Conservation (phyloP, 2,329 filamentous ascomycete species). For the Leptodontidium sp. region DNA sequence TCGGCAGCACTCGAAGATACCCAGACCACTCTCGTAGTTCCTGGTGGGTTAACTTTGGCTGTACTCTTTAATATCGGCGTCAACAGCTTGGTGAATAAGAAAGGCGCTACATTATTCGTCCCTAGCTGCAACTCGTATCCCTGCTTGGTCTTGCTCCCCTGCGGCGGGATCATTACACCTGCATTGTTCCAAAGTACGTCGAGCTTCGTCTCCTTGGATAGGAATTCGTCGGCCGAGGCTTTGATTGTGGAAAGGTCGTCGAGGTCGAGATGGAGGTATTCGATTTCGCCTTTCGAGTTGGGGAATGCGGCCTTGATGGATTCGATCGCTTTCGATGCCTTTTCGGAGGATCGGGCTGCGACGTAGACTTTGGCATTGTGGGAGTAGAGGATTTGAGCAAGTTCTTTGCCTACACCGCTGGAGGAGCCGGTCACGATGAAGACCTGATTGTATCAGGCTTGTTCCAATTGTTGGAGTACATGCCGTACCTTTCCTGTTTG, state of each 20-base stretch:
- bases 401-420: constrained; percentile 51
- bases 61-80: constrained; percentile 47
- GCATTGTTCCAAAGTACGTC: constrained; percentile 54
- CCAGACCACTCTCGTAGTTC: constrained; percentile 48
- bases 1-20: constrained; percentile 45
- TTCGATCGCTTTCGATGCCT: constrained; percentile 50
- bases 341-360: constrained; percentile 51
- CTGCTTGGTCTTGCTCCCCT: constrained; percentile 46
- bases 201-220: constrained; percentile 47
- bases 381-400: constrained; percentile 51
- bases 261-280: constrained; percentile 51
- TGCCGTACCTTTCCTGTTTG: constrained; percentile 42
- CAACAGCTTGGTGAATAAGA: constrained; percentile 51
- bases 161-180: constrained; percentile 50
- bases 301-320: constrained; percentile 48
- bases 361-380: constrained; percentile 55
- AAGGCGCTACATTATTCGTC: constrained; percentile 50
- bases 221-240: constrained; percentile 48
- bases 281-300: constrained; percentile 47
- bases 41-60: constrained; percentile 37
- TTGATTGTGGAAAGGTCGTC: constrained; percentile 52
- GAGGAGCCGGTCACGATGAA: constrained; percentile 51
- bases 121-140: constrained; percentile 50
- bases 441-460: constrained; percentile 39
- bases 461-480: background rate